Base-by-base conservation (phyloP, 306 rosid genomes). In the Hylodesmum podocarpum region DNA sequence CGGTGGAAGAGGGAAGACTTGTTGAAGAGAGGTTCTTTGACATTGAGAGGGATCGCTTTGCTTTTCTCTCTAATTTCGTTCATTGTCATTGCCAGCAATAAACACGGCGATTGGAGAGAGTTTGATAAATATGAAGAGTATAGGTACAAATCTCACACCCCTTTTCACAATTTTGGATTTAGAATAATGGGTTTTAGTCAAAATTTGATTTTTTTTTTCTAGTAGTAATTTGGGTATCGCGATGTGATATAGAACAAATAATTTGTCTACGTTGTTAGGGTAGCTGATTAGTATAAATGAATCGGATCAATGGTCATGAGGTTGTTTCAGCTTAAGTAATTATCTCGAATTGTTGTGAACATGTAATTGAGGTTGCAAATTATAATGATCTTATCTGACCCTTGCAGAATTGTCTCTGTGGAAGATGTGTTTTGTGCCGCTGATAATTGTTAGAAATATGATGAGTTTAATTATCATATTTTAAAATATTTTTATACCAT, bases 1-100 rank as follows among this genome's bases (percentile, higher is more conserved):
- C 85, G 90, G 66, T 87, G 88, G 91, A 85, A 81, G 85, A 94
- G 91, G 40, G 91, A 90, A 15, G 93, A 87, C 51, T 73, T 88
- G 37, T 5, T 94, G 29, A 88, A 72, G 66, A 89, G 70, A 86
- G 90, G 88, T 3, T 84, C 87, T 0, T 39, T 94, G 37, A 84
- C 54, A 1, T 31, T 94, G 64, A 84, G 95, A 80, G 97, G 82
- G 50, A 25, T 74, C 47, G 86, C 89, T 12, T 24, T 94, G 75
- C n/a, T 90, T 24, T 85, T 87, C 62, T 92, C 93, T 63, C 54
- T 89, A 18, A 81, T 92, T 21, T 76, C 90, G 14, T 84, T 90
- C 78, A 21, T 90, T 3, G 58, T 79, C 80, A 89, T 84, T 95
- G 92, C 86, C 44, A 83, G 81, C 47, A 94, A 94, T 80, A 78